Evolutionary conservation across 371 early-diverging fungal species (phyloP).

Genomic region (Circinella umbellata): DNA sequence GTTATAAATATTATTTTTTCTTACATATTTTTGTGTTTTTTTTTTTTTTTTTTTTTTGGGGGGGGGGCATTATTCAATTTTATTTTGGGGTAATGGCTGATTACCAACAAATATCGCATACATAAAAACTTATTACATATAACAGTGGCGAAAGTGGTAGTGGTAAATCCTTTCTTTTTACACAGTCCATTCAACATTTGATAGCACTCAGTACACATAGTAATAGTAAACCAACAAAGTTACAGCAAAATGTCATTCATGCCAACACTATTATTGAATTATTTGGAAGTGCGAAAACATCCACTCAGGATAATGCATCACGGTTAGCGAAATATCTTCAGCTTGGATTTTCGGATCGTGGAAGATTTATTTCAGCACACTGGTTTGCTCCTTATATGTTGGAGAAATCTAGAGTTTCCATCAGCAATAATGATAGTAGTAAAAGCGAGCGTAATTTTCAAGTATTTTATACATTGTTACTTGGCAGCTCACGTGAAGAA

Average conservation of each 20-base stretch:
- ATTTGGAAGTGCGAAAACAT: constrained; percentile 84
- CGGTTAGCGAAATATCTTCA: constrained; percentile 86
- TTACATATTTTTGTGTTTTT: not conserved
- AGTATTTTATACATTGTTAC: constrained; percentile 81
- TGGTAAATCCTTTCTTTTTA: constrained; percentile 81
- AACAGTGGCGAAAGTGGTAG: constrained; percentile 85
- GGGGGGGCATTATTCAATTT: no score
- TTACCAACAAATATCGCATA: no score
- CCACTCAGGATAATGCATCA: constrained; percentile 81
- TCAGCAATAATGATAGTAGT: constrained; percentile 10
- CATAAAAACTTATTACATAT: not conserved
- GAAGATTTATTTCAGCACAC: constrained; percentile 86
- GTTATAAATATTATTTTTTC: no score
- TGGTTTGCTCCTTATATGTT: constrained; percentile 83
- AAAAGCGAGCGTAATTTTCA: constrained; percentile 85
- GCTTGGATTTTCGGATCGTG: constrained; percentile 85
- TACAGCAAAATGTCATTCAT: constrained; percentile 73
- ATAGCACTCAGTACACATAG: constrained; percentile 74
- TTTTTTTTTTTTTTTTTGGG: not conserved
- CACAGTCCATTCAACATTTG: constrained; percentile 68
- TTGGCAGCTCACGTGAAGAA: constrained; percentile 39
- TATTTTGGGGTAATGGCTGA: no score
- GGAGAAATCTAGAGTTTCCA: constrained; percentile 79
- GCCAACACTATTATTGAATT: constrained; percentile 75
- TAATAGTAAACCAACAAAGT: constrained; percentile 67